These are phyloP conservation scores for Pseudogymnoascus sp. DNA, from an alignment of 2,329 filamentous ascomycete species.

Conservation along the genomic window DNA sequence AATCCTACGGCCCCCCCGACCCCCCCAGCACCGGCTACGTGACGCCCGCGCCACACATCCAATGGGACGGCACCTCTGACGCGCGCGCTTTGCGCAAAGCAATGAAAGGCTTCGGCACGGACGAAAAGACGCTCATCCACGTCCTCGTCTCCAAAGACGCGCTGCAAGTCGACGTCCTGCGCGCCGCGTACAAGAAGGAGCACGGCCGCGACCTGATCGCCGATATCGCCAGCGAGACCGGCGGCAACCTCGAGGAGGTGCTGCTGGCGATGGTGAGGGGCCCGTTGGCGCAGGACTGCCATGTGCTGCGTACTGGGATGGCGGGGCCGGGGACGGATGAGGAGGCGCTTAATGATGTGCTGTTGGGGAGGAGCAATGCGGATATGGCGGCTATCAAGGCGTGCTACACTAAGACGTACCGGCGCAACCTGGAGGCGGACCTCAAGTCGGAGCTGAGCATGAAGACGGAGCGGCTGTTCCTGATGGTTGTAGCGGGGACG, in stretches of 20 bases:
- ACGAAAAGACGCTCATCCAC: constrained; percentile 69
- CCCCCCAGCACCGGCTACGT: constrained; percentile 68
- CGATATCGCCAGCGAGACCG: constrained; percentile 71
- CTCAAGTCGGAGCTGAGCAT: constrained; percentile 73
- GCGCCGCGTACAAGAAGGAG: constrained; percentile 55
- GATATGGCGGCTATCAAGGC: constrained; percentile 81
- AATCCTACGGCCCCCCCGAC: constrained; percentile 41
- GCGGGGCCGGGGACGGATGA: constrained; percentile 81
- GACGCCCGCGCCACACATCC: constrained; percentile 47
- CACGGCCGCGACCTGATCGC: constrained; percentile 61
- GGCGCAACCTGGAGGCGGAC: constrained; percentile 58
- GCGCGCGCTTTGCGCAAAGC: constrained; percentile 66
- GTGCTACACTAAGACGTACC: constrained; percentile 62
- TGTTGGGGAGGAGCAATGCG: constrained; percentile 76
- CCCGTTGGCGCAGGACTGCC: constrained; percentile 68
- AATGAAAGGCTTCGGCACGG: constrained; percentile 91
- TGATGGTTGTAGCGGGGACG: constrained; percentile 67
- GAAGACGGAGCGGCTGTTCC: constrained; percentile 79
- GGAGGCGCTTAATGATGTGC: constrained; percentile 71
- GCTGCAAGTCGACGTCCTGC: constrained; percentile 63
- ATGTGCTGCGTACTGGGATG: constrained; percentile 63
- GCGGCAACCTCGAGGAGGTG: constrained; percentile 64
- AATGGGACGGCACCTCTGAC: constrained; percentile 59
- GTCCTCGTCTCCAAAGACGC: constrained; percentile 67
- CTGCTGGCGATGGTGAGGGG: constrained; percentile 70